Percentiles rank a stretch among this genome's conserved stretches.
These are phyloP conservation scores for Selenicereus undatus DNA, from an alignment of 148 eudicot genomes.

Conservation along the genomic window DNA sequence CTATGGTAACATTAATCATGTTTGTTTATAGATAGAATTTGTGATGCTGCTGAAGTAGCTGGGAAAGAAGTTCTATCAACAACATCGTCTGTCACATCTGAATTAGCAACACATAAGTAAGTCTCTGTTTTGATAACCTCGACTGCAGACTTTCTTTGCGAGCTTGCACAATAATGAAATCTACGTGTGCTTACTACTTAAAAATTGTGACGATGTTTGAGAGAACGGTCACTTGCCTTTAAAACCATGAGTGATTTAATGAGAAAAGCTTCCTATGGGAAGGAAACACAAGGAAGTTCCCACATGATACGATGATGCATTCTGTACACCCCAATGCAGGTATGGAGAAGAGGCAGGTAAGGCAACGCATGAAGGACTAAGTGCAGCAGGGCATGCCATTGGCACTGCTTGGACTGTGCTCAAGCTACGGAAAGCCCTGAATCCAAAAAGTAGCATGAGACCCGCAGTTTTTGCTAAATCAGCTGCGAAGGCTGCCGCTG, in stretches of 20 bases:
- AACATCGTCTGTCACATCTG: conserved; percentile 81
- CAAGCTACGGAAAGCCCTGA: conserved; percentile 72
- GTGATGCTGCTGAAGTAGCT: conserved; percentile 94
- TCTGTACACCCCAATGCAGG: conserved; percentile 33
- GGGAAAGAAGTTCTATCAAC: conserved; percentile 95
- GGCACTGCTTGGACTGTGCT: conserved; percentile 94
- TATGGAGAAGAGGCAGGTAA: conserved; percentile 89
- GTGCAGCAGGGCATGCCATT: conserved; percentile 85
- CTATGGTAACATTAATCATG: neutral
- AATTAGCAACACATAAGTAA: conserved; percentile 75
- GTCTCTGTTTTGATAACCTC: neutral
- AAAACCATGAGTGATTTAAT: neutral
- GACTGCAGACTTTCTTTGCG: neutral
- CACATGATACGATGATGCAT: neutral
- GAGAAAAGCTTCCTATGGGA: neutral
- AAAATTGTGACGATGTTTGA: neutral
- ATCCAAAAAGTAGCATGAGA: conserved; percentile 63
- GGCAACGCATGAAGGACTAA: conserved; percentile 75
- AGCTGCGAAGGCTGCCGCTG: conserved; percentile 48
- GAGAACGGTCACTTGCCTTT: neutral
- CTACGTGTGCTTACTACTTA: neutral
- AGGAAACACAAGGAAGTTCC: neutral
- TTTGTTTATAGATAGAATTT: conserved; percentile 57
- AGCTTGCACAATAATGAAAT: neutral
- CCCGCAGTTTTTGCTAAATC: conserved; percentile 52